Base-by-base conservation (phyloP, 2,329 filamentous ascomycete species). In the Fusarium nodosum region DNA sequence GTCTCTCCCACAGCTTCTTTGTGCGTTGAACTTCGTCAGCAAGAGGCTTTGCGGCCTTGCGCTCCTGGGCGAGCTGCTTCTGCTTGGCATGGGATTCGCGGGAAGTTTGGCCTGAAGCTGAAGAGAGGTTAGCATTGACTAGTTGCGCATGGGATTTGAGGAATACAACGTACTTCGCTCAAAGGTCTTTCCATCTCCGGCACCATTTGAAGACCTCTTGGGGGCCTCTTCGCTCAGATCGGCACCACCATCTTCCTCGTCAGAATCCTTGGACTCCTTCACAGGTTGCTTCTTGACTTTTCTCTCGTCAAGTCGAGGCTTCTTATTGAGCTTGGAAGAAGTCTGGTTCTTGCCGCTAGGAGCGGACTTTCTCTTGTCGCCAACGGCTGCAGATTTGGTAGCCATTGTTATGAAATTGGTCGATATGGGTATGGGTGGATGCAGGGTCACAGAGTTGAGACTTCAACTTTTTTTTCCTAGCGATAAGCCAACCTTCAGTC, bases 1-100 rank as follows among this genome's bases (percentile, higher is more conserved):
- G 82, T 66, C 92, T 89, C 83, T 99, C 96, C 97, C 96, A 99
- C 55, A 99, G 87, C 83, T 97, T 97, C 86, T 99, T 99, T 56
- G 93, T 92, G 66, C 94, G 90, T 68, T 91, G 88, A 70, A 98
- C 90, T 76, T 92, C 89, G 78, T 98, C 94, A 77, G 95, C 94
- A 72, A 98, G 90, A 26, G 96, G 96, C 82, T 97, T 98, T 44
- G 92, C 91, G 38, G 93, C 91, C 84, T 94, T 97, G 73, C 97
- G 93, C 78, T 98, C 95, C 76, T 90, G 91, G 26, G 90, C 91
- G 52, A 97, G 85, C 68, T 91, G 91, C 81, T 95, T 97, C 82
- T 99, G 96, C 80, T 97, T 97, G 51, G 90, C 90, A 79, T 98
- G 96, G 24, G 94, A 90, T 85, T 99, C 96, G 77, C 90, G 91